Percentiles rank a stretch among this genome's conserved stretches.
Conservation (phyloP, 2,329 filamentous ascomycete species). For the Hypomyces perniciosus region DNA sequence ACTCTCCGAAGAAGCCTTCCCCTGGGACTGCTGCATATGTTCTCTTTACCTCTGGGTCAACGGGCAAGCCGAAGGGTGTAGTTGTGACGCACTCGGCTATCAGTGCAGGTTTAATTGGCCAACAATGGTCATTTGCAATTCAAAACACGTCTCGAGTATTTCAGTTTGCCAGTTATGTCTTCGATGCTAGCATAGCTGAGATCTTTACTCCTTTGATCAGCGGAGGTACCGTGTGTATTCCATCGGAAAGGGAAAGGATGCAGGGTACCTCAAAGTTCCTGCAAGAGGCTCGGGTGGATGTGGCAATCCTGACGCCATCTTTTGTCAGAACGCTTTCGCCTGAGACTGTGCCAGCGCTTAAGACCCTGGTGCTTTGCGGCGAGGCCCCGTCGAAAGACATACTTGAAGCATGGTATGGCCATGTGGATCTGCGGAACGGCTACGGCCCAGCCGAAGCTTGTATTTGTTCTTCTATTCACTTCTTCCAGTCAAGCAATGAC, state of each 20-base stretch:
- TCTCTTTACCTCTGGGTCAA: not conserved
- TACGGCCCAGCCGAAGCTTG: slow-evolving; percentile 38
- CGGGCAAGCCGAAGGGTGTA: slow-evolving; percentile 1
- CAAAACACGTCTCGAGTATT: not conserved
- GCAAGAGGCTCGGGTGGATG: not conserved
- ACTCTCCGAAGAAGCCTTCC: not conserved
- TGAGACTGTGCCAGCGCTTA: not conserved
- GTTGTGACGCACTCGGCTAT: not conserved
- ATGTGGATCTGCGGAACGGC: slow-evolving; percentile 30
- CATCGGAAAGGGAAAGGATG: not conserved
- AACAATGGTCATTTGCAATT: not conserved
- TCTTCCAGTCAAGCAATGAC: not conserved
- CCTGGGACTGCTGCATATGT: not conserved
- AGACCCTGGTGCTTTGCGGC: slow-evolving; percentile 3
- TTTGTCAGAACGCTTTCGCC: not conserved
- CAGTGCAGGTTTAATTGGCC: not conserved
- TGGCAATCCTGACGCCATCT: not conserved
- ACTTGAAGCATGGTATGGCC: slow-evolving; percentile 7
- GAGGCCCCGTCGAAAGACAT: not conserved
- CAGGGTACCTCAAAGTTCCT: not conserved
- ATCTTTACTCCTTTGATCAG: not conserved
- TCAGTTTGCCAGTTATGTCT: slow-evolving; percentile 9
- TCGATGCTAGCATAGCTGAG: not conserved
- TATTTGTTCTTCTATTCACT: slow-evolving; percentile 16
- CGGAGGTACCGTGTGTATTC: not conserved